These are phyloP conservation scores for Collariella sp. DNA, from an alignment of 495 filamentous ascomycete species.

Conservation along the genomic window DNA sequence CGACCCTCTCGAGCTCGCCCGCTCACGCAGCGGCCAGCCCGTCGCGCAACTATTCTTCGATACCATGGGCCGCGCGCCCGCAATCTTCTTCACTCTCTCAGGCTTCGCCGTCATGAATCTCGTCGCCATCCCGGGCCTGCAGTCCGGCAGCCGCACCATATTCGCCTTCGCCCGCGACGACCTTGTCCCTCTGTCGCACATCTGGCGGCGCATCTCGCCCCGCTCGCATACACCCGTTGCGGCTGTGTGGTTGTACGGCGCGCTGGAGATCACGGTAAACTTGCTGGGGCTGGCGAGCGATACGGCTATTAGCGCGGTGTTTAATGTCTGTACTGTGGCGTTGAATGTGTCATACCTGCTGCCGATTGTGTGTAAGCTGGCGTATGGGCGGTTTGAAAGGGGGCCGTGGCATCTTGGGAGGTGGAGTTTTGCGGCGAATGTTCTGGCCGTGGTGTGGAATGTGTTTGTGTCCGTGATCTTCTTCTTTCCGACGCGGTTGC, in stretches of 20 bases:
- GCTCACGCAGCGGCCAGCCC: constrained; percentile 44
- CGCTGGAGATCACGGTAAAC: constrained; percentile 51
- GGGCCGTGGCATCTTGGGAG: constrained; percentile 55
- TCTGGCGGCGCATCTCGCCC: constrained; percentile 49
- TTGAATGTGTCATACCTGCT: constrained; percentile 57
- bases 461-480: constrained; percentile 54
- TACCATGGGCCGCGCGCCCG: constrained; percentile 48
- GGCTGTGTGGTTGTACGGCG: constrained; percentile 52
- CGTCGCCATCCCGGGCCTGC: constrained; percentile 53
- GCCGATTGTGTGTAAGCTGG: constrained; percentile 53
- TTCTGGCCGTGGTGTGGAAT: constrained; percentile 51
- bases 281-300: constrained; percentile 55
- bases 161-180: constrained; percentile 56
- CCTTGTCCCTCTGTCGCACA: constrained; percentile 44
- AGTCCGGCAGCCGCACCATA: constrained; percentile 52
- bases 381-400: constrained; percentile 47
- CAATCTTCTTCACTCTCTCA: constrained; percentile 52
- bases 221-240: constrained; percentile 51
- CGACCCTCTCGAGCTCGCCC: constrained; percentile 38
- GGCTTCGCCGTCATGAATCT: constrained; percentile 52
- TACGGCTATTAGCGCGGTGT: constrained; percentile 52
- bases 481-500: constrained; percentile 48
- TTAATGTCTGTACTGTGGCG: constrained; percentile 55
- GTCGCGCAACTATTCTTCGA: constrained; percentile 60
- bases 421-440: constrained; percentile 39